Base-by-base conservation (phyloP, 2,329 filamentous ascomycete species). In the Aaosphaeria pasadenensis region DNA sequence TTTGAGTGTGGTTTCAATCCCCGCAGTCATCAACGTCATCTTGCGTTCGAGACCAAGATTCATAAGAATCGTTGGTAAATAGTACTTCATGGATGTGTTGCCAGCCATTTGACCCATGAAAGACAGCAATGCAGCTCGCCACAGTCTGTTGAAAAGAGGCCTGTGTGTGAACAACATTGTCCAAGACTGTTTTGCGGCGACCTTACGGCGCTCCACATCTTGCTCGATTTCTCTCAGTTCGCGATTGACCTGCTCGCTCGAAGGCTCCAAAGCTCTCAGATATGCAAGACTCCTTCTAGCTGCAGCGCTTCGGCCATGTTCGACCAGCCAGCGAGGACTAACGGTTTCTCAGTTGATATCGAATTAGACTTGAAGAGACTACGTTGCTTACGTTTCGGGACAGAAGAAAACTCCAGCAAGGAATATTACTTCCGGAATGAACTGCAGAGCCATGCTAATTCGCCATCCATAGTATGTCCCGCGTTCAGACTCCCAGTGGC, bases 31-130 rank as follows among this genome's bases (percentile, higher is more conserved):
- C 39, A 84, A 63, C 1, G 78, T 74, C 11, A 77, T 48, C 6
- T 76, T 71, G 5, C 73, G 74, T 35, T 69, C 66, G 1, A 83
- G 62, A 0, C 81, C 80, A 1, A 83, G 65, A 3, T 73, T 74
- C 44, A 71, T 62, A 49, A 83, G 77, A 6, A 82, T 75, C 0
- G 74, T 75, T 0, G 80, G 80, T 0, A 83, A 71, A 54, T 83
- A 83, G 55, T 83, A 83, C 55, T 83, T 83, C 71, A 83, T 82
- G 3, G 79, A 79, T 0, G 79, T 79, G 11, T 79, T 79, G 17
- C 81, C 80, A 53, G 78, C 82, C 77, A 83, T 79, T 54, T 82
- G 79, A 0, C 78, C 77, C 77, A 83, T 79, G 62, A 83, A 83
- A 59, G 83, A 80, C 5, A 83, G 69, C 1, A 82, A 64, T 0